Conservation (phyloP, 805 yeast genomes). For the Tetrapisispora pingtungensis region DNA sequence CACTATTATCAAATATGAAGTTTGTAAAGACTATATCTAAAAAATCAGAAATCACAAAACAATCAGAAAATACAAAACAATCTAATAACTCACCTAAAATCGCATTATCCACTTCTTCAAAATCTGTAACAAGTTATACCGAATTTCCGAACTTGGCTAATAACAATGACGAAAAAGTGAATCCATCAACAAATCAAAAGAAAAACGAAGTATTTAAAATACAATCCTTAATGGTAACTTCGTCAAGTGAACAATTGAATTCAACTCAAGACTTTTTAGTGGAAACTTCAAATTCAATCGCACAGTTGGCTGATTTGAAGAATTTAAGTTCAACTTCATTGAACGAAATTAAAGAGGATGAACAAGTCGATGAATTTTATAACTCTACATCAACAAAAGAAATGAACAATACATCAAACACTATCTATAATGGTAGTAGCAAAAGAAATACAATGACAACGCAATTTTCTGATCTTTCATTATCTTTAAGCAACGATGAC, state of each 20-base stretch:
- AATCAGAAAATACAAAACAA: not conserved
- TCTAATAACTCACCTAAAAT: not conserved
- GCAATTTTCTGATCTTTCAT: constrained; percentile 1
- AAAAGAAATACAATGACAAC: not conserved
- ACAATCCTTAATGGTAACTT: not conserved
- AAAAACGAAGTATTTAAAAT: not conserved
- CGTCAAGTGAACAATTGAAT: not conserved
- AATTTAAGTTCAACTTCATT: constrained; percentile 24
- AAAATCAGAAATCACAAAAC: not conserved
- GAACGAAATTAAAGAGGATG: constrained; percentile 30
- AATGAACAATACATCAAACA: not conserved
- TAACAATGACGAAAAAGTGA: not conserved
- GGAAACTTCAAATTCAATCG: constrained; percentile 4
- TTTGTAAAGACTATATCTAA: not conserved
- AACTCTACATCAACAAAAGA: not conserved
- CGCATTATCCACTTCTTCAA: not conserved
- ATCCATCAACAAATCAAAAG: not conserved
- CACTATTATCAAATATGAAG: not conserved
- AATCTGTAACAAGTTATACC: not conserved
- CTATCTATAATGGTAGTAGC: not conserved
- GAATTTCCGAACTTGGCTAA: not conserved
- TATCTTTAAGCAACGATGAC: not conserved
- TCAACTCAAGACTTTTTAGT: constrained; percentile 5
- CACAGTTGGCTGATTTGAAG: constrained; percentile 8
- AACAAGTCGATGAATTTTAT: constrained; percentile 12